A percentile compares a stretch with the other conserved stretches of the same genome.
phyloP scores from a whole-genome alignment of 495 filamentous ascomycete genomes.

The Tuber indicum region DNA sequence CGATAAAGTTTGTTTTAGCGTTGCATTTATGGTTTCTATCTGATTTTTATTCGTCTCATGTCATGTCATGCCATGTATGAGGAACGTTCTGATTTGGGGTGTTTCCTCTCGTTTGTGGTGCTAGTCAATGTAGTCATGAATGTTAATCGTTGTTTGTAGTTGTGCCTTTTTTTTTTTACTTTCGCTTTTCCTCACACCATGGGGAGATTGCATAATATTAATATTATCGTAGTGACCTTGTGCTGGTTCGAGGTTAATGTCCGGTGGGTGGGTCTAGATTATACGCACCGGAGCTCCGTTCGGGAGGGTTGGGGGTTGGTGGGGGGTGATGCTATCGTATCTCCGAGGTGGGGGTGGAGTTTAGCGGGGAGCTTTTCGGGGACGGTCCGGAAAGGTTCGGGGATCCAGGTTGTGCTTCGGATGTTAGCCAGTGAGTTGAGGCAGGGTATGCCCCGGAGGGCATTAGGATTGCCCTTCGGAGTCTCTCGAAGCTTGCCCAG shows the following conservation, averaged over 20 bases:
- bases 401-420: too few species aligned
- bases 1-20: not conserved
- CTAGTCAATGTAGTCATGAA: not conserved
- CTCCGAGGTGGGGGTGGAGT: too few species aligned
- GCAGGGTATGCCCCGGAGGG: too few species aligned
- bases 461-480: too few species aligned
- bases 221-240: not conserved
- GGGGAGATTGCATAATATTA: too few species aligned
- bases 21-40: not conserved
- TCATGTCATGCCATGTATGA: not conserved
- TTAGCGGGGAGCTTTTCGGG: too few species aligned
- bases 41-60: not conserved
- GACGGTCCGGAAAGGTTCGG: too few species aligned
- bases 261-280: not conserved
- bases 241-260: not conserved
- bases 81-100: not conserved
- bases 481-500: too few species aligned
- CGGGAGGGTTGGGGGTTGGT: not conserved
- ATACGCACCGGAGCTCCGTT: not conserved
- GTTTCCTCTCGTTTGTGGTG: not conserved
- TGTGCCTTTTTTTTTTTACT: not conserved
- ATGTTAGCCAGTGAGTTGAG: too few species aligned
- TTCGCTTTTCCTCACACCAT: not conserved
- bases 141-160: not conserved
- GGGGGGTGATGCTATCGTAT: too few species aligned